phyloP scores from a whole-genome alignment of 2,329 filamentous ascomycete genomes.

The Emergomyces pasteurianus region DNA sequence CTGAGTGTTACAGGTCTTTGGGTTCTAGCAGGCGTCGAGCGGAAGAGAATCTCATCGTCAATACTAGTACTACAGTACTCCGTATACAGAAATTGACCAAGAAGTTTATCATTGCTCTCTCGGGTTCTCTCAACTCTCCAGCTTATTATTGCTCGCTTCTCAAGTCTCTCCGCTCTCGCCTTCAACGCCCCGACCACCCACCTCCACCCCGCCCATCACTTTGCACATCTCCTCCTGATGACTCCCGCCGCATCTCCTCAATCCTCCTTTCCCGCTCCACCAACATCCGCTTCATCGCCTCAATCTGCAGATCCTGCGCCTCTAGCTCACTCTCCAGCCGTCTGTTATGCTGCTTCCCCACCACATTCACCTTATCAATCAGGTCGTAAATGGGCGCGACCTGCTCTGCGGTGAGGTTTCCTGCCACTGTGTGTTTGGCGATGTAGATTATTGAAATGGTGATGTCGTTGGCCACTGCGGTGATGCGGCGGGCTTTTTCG shows the following conservation, averaged over 20 bases:
- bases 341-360: slow-evolving; percentile 10
- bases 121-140: too few relatives aligned
- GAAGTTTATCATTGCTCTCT: too few relatives aligned
- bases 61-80: too few relatives aligned
- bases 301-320: slow-evolving; percentile 11
- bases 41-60: too few relatives aligned
- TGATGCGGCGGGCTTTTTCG: slow-evolving; percentile 16
- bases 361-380: slow-evolving; percentile 16
- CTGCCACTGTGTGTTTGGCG: slow-evolving; percentile 15
- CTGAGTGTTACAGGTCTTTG: background rate
- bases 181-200: slow-evolving; percentile 10
- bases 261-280: slow-evolving; percentile 2
- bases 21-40: too few relatives aligned
- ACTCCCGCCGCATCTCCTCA: slow-evolving; percentile 7
- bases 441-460: slow-evolving; percentile 19
- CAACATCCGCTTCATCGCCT: background rate
- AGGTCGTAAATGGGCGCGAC: slow-evolving; percentile 18
- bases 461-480: slow-evolving; percentile 22
- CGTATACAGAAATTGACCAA: background rate
- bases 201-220: slow-evolving; percentile 11
- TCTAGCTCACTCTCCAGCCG: slow-evolving; percentile 12
- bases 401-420: slow-evolving; percentile 14
- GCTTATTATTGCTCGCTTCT: too few relatives aligned
- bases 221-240: slow-evolving; percentile 14
- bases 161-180: slow-evolving; percentile 6